Evolutionary conservation across 495 filamentous ascomycete species (phyloP).

Genomic region (Penicillium ochrochloron): DNA sequence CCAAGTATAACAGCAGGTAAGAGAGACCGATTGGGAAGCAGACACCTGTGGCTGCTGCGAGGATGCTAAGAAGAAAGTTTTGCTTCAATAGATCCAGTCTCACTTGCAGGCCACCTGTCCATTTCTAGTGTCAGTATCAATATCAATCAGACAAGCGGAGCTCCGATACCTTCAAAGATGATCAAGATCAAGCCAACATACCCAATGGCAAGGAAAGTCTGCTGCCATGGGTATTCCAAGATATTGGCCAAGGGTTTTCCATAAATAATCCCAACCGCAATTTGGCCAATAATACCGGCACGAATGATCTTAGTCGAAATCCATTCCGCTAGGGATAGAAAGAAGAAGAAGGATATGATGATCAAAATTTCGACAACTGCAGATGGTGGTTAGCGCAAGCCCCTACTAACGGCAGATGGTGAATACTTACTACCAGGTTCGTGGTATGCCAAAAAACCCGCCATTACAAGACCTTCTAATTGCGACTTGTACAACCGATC

Average conservation of each 20-base stretch:
- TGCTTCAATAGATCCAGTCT: conserved; percentile 41
- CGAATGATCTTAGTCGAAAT: conserved; percentile 35
- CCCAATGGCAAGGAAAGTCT: conserved; percentile 39
- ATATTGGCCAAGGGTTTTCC: conserved; percentile 40
- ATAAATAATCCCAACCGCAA: conserved; percentile 44
- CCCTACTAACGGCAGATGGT: neutral
- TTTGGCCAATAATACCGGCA: conserved; percentile 42
- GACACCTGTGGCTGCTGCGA: conserved; percentile 40
- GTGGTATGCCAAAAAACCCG: conserved; percentile 41
- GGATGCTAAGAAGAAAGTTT: conserved; percentile 36
- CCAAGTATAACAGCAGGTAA: conserved; percentile 37
- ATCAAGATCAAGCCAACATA: conserved; percentile 45
- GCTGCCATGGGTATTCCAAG: conserved; percentile 35
- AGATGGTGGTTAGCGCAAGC: conserved; percentile 9
- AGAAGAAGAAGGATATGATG: conserved; percentile 42
- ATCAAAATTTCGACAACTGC: conserved; percentile 38
- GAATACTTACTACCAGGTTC: conserved; percentile 37
- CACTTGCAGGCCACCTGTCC: conserved; percentile 36
- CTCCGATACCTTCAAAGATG: conserved; percentile 38
- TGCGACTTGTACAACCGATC: neutral
- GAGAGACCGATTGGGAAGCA: conserved; percentile 41
- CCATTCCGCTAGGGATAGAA: conserved; percentile 40
- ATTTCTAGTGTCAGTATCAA: neutral
- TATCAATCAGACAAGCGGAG: neutral
- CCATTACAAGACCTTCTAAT: conserved; percentile 22